These are phyloP conservation scores for Xerocomus amazonicus DNA, from an alignment of 1,284 basidiomycete genomes.

Conservation along the genomic window DNA sequence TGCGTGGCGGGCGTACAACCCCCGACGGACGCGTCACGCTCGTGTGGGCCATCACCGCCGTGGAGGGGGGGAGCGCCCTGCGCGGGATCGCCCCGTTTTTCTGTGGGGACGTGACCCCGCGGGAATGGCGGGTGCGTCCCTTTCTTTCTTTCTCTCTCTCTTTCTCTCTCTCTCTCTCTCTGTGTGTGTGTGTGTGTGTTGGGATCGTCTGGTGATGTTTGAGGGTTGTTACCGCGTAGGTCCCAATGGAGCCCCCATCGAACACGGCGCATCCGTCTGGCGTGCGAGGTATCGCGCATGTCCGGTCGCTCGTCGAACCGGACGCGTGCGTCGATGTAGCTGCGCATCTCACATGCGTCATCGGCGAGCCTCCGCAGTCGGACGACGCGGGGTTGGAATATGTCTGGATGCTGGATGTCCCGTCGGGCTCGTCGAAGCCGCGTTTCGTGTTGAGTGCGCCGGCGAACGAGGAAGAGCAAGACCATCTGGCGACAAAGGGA, in stretches of 20 bases:
- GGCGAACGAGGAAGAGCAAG: conserved; percentile 33
- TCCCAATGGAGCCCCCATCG: conserved; percentile 43
- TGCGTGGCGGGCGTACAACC: conserved; percentile 48
- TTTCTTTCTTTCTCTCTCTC: no score
- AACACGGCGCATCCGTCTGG: conserved; percentile 47
- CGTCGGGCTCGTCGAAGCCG: conserved; percentile 8
- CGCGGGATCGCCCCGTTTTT: conserved; percentile 58
- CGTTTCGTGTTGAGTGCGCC: conserved; percentile 40
- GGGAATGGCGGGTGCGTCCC: conserved; percentile 49
- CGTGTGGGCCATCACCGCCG: conserved; percentile 54
- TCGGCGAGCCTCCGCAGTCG: conserved; percentile 40
- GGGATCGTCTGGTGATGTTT: not conserved
- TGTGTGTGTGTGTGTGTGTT: no score
- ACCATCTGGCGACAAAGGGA: conserved; percentile 34
- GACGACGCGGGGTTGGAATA: conserved; percentile 6
- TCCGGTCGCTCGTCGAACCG: conserved; percentile 39
- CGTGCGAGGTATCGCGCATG: conserved; percentile 44
- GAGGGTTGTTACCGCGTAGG: conserved; percentile 33
- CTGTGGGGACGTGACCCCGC: conserved; percentile 65
- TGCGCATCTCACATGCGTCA: conserved; percentile 42
- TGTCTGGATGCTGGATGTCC: conserved; percentile 40
- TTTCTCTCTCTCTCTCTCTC: no score
- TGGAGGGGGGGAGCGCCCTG: conserved; percentile 24
- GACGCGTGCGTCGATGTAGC: conserved; percentile 30
- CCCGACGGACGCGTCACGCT: conserved; percentile 47